Conservation (phyloP, 257 asterid genomes). For the Marsdenia floribunda region DNA sequence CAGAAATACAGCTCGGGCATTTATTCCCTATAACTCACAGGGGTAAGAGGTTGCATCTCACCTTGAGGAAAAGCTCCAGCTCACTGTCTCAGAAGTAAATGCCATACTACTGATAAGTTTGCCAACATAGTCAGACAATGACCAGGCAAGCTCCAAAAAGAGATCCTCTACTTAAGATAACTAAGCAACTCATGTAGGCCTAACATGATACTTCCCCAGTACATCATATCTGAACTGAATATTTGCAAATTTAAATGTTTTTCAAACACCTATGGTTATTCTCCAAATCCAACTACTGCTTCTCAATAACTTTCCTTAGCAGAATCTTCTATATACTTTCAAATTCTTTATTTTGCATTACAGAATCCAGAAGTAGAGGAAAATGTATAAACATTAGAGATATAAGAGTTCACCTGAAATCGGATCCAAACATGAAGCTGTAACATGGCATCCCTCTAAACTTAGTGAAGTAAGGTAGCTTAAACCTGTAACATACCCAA, state of each 20-base stretch:
- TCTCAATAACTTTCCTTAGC: background rate
- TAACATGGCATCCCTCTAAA: constrained; percentile 82
- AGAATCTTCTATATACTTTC: background rate
- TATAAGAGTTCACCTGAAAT: constrained; percentile 50
- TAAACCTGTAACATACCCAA: constrained; percentile 41
- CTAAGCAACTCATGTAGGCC: background rate
- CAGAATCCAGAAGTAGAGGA: background rate
- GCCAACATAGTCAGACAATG: background rate
- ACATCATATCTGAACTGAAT: background rate
- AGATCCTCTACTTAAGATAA: background rate
- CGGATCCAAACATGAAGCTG: constrained; percentile 77
- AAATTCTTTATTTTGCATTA: background rate
- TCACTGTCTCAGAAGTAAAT: background rate
- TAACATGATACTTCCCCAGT: background rate
- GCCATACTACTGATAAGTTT: too few relatives aligned
- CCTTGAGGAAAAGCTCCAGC: background rate
- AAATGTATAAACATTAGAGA: background rate
- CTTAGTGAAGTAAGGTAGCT: constrained; percentile 59
- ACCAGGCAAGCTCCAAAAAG: background rate
- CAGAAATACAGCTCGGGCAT: background rate
- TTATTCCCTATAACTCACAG: background rate
- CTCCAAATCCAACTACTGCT: background rate
- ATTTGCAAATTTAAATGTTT: background rate
- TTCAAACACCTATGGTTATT: background rate
- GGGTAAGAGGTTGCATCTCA: background rate